Conservation (phyloP, 2,329 filamentous ascomycete genomes). For the Capronia epimyces region DNA sequence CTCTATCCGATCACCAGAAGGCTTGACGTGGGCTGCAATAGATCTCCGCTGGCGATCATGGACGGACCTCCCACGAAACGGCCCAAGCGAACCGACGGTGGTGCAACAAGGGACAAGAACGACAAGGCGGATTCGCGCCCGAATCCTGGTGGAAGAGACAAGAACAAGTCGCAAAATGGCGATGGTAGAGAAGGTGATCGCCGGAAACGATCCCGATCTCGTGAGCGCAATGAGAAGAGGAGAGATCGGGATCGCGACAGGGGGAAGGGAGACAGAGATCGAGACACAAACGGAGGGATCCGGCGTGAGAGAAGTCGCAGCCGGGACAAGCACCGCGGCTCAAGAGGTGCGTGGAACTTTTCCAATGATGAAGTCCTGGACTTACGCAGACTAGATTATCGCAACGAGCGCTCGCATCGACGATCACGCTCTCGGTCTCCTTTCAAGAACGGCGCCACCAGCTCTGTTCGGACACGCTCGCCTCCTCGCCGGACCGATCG, state of each 20-base stretch:
- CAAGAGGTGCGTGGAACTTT: slow-evolving; percentile 36
- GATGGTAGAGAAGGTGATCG: slow-evolving; percentile 22
- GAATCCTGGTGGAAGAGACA: slow-evolving; percentile 37
- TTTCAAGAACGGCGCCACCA: slow-evolving; percentile 35
- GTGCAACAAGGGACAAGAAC: slow-evolving; percentile 55
- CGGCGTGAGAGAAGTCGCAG: slow-evolving; percentile 35
- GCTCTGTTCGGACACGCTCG: slow-evolving; percentile 35
- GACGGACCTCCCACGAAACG: slow-evolving; percentile 51
- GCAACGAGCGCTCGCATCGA: slow-evolving; percentile 31
- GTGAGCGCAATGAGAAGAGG: slow-evolving; percentile 33
- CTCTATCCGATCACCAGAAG: too few species aligned
- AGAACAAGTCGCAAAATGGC: slow-evolving; percentile 23
- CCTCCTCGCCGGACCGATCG: slow-evolving; percentile 32
- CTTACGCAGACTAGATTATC: slow-evolving; percentile 12
- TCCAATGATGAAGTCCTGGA: not conserved
- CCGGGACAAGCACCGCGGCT: slow-evolving; percentile 32
- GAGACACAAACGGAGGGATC: slow-evolving; percentile 37
- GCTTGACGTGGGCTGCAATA: too few species aligned
- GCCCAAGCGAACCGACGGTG: slow-evolving; percentile 51
- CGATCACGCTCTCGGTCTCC: slow-evolving; percentile 32
- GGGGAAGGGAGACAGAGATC: slow-evolving; percentile 35
- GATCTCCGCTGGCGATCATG: slow-evolving; percentile 36
- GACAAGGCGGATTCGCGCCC: slow-evolving; percentile 32
- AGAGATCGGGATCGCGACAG: slow-evolving; percentile 38
- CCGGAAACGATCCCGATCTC: slow-evolving; percentile 23